Evolutionary conservation across 805 yeast genomes (phyloP).

Genomic region (Brettanomyces naardenensis): DNA sequence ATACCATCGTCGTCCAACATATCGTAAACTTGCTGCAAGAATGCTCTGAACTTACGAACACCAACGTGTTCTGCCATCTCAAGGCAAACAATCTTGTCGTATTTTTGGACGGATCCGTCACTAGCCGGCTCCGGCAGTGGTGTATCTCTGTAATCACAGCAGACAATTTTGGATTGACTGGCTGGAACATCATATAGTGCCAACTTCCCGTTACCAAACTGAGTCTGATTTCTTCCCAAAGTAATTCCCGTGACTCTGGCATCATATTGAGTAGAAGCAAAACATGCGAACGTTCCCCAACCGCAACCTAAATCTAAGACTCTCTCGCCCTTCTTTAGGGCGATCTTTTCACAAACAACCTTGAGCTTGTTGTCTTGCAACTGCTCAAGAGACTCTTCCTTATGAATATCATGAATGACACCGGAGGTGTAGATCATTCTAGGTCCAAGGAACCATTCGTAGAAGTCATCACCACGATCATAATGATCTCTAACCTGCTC

Average conservation of each 20-base stretch:
- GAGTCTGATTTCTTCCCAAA: constrained; percentile 83
- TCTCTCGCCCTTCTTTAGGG: constrained; percentile 60
- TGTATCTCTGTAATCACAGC: constrained; percentile 86
- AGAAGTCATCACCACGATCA: constrained; percentile 94
- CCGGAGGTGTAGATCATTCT: constrained; percentile 94
- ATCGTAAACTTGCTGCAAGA: constrained; percentile 73
- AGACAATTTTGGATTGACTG: constrained; percentile 68
- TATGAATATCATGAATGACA: constrained; percentile 60
- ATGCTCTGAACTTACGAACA: constrained; percentile 69
- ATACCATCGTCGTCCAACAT: constrained; percentile 89
- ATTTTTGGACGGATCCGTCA: constrained; percentile 38
- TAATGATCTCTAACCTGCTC: constrained; percentile 94
- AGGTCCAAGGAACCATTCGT: constrained; percentile 90
- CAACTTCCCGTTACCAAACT: constrained; percentile 74
- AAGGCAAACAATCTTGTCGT: constrained; percentile 82
- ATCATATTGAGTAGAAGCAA: constrained; percentile 73
- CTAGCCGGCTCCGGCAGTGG: constrained; percentile 50
- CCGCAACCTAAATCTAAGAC: constrained; percentile 89
- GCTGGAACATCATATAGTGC: constrained; percentile 57
- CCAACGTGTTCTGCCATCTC: constrained; percentile 98
- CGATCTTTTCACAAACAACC: constrained; percentile 81
- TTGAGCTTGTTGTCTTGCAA: constrained; percentile 87
- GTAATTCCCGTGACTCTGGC: constrained; percentile 88
- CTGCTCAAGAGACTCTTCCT: constrained; percentile 67
- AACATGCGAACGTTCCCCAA: constrained; percentile 90